These are phyloP conservation scores for Chaetomium tenue DNA, from an alignment of 495 filamentous ascomycete species.

Conservation along the genomic window DNA sequence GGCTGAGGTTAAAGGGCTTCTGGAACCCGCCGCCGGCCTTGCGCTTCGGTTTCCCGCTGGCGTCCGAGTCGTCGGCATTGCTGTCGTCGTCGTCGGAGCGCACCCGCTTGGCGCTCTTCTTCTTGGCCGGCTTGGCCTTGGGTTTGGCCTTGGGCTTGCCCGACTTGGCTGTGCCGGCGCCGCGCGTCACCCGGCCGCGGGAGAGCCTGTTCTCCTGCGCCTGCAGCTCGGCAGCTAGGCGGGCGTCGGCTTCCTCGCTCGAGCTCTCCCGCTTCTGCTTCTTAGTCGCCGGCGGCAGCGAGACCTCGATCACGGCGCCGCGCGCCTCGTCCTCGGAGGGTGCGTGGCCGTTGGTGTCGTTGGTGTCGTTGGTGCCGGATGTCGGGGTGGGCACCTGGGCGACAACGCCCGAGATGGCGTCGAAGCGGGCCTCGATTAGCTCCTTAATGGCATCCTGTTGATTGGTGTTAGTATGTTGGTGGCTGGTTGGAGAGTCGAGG, in stretches of 20 bases:
- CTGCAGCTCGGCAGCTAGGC: constrained; percentile 81
- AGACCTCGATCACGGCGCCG: constrained; percentile 52
- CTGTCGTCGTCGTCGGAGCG: constrained; percentile 79
- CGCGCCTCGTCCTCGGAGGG: constrained; percentile 38
- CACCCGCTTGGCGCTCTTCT: constrained; percentile 76
- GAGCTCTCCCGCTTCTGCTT: constrained; percentile 57
- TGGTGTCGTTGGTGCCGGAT: constrained; percentile 27
- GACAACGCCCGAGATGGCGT: constrained; percentile 63
- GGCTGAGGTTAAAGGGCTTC: constrained; percentile 54
- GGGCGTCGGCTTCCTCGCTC: constrained; percentile 72
- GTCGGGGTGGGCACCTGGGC: constrained; percentile 34
- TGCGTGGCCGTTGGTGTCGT: constrained; percentile 42
- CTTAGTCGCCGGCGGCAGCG: constrained; percentile 52
- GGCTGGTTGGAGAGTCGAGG: background rate
- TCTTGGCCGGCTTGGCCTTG: constrained; percentile 54
- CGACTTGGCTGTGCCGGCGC: constrained; percentile 54
- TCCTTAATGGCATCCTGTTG: constrained; percentile 71
- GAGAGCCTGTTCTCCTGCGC: constrained; percentile 78
- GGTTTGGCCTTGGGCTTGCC: constrained; percentile 35
- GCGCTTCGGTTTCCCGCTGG: constrained; percentile 49
- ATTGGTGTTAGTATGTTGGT: constrained; percentile 11
- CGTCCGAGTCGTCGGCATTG: constrained; percentile 63
- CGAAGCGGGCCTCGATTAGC: constrained; percentile 88
- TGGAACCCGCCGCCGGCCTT: constrained; percentile 52
- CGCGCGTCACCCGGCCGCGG: constrained; percentile 65